Base-by-base conservation (phyloP, 2,329 filamentous ascomycete genomes). In the Ophiosphaerella narmari region DNA sequence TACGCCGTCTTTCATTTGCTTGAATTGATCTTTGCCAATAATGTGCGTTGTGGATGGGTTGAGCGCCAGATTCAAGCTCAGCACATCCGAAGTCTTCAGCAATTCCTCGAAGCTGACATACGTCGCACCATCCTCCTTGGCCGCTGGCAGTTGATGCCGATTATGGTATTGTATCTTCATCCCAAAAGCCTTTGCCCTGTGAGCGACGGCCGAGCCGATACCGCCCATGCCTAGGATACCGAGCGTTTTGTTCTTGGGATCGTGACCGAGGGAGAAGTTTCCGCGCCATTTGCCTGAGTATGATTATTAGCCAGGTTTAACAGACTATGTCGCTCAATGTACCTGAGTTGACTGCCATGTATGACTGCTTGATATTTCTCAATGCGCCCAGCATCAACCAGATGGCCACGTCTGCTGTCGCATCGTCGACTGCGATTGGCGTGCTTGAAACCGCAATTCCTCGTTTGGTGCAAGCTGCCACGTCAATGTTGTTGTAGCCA, bases 111-210 rank as follows among this genome's bases (percentile, higher is more conserved):
- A 84, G 7, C 74, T 76, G 3, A 85, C 82, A 56, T 84, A 83
- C 38, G 75, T 74, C 0, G 80, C 79, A 31, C 73, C 71, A 23
- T 75, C 74, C 39, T 79, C 75, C 44, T 47, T 75, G 55, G 16
- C 74, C 44, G 8, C 75, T n/a, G 69, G 56, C 39, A 74, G 50
- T 23, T 60, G 75, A 14, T 65, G 66, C 7, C 78, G 77, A 67
- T 85, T 85, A 72, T 85, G 81, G 63, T 85, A 86, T 52, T 80
- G 77, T n/a, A 84, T 76, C 50, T 72, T 73, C 75, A 85, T 82
- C 36, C 82, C 82, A 54, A 85, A 83, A 0, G 77, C 77, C 26
- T 75, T 75, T 3, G 80, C 81, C 36, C 80, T 75, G 18, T 68
- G 66, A 21, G 75, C 76, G 8, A 79, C 75, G 6, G 79, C 78